Base-by-base conservation (phyloP, 2,329 filamentous ascomycete genomes). In the Microdochium trichocladiopsis region DNA sequence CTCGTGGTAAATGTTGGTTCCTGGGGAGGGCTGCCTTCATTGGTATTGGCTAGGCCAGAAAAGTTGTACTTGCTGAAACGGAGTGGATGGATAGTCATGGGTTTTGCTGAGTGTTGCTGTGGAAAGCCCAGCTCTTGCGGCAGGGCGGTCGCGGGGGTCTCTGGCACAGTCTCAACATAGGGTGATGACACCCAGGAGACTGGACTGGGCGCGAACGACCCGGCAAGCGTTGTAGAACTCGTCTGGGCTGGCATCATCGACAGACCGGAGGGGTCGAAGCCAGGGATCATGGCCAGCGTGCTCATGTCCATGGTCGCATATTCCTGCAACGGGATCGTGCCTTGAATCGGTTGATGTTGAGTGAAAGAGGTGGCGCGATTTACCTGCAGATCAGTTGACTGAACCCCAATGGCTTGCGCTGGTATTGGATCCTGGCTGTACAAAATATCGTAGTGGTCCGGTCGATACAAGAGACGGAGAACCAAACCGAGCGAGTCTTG, bases 361-460 rank as follows among this genome's bases (percentile, higher is more conserved):
- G 71, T 69, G 53, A 82, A 73, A 2, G 68, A 66, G 14, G 69
- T 66, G 10, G 75, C 78, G 23, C 78, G 72, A 59, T 83, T 73
- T 47, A 86, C 77, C 57, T 82, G 79, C 47, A 84, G 57, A 33
- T 64, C 55, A 41, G 57, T 55, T n/a, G 60, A 58, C 23, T 68
- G 64, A 11, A 62, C 56, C 49, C 63, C 63, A 54, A 52, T 57
- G 47, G 50, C 62, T 54, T 51, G 63, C 54, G 57, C 51, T 56
- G 65, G 58, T 52, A 60, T 50, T 53, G 56, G 47, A 57, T 53
- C 47, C 53, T 61, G 52, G 77, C 73, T 65, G 74, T 99, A 99
- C 31, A 97, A 78, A 55, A 99, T 85, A 68, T 97, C 94, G 69
- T 97, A 99, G 70, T 97, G 94, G 55, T 90, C 90, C 43, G 74